Base-by-base conservation (phyloP, 2,329 filamentous ascomycete genomes). In the Knoxdaviesia capensis region DNA sequence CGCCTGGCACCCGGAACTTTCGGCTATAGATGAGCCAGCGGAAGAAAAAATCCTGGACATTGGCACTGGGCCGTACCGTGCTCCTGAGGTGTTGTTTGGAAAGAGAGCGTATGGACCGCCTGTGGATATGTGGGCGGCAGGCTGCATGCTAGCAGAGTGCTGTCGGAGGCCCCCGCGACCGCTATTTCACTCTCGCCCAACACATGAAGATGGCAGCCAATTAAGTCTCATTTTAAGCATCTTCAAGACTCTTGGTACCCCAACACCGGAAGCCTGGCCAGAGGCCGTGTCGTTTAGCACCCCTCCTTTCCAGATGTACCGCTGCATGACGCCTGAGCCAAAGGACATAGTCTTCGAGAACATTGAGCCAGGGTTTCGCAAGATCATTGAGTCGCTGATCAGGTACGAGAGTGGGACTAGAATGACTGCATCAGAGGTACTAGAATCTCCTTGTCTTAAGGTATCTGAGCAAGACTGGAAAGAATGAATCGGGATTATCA, bases 251-350 rank as follows among this genome's bases (percentile, higher is more conserved):
- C 59, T 98, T 6, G 92, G 92, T 1, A 94, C 87, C 1, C 90
- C 90, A 0, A 80, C 80, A 38, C 59, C 67, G n/a, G 64, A 77
- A 41, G 74, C 65, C 0, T 98, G 90, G 90, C 90, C 90, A 2
- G 84, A 87, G 58, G 80, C 83, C 5, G 59, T 59, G 7, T 53
- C 54, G 1, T 80, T 92, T 52, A 65, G 59, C 45, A 74, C 75
- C 1, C 80, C 82, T 0, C 90, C 94, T 11, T 98, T 93, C 69
- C 82, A 87, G 9, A 92, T 86, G 56, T 98, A 94, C 60, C 71
- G 76, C 36, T 64, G 75, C 9, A 94, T 93, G 53, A 69, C 76
- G 4, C 58, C 64, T 0, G 69, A 69, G 48, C 47, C 63, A 0
- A 94, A 87, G 86, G 64, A 73, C 1, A 68, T 71, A 1, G 63